These are phyloP conservation scores for Citrus unshiu DNA, from an alignment of 345 rosid genomes.

Conservation along the genomic window DNA sequence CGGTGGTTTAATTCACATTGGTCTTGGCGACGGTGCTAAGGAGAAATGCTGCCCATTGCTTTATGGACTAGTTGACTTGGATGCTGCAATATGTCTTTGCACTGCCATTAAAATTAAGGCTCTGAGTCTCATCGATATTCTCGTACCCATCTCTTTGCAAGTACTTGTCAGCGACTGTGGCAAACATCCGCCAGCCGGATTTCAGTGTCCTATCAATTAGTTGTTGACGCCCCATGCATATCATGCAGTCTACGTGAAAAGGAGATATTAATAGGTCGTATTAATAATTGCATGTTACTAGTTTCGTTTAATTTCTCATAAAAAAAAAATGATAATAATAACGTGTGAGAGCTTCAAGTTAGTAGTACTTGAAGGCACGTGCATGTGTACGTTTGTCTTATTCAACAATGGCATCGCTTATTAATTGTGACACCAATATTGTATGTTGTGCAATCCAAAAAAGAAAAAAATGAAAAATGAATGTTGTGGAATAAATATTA, in stretches of 20 bases:
- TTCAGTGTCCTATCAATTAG: slow-evolving; percentile 48
- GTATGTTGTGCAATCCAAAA: background rate
- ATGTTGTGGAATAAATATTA: too few relatives aligned
- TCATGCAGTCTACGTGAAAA: background rate
- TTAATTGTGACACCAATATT: background rate
- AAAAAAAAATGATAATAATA: too few relatives aligned
- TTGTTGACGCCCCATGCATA: background rate
- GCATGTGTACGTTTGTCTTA: background rate
- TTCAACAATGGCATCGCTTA: background rate
- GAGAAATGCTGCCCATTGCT: slow-evolving; percentile 81
- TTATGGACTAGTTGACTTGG: slow-evolving; percentile 60
- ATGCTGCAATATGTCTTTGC: slow-evolving; percentile 89
- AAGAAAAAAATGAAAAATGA: too few relatives aligned
- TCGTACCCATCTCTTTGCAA: slow-evolving; percentile 74
- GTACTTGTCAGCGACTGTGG: slow-evolving; percentile 76
- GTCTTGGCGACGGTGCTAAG: slow-evolving; percentile 56
- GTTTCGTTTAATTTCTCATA: too few relatives aligned
- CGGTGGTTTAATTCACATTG: slow-evolving; percentile 37
- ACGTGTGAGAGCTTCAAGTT: too few relatives aligned
- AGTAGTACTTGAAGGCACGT: background rate
- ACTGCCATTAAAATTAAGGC: slow-evolving; percentile 78
- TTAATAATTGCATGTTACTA: too few relatives aligned
- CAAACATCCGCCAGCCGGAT: slow-evolving; percentile 43
- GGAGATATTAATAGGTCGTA: background rate
- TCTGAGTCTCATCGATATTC: slow-evolving; percentile 48